These are phyloP conservation scores for Termitomyces sp. DNA, from an alignment of 768 basidiomycete species.

Conservation along the genomic window DNA sequence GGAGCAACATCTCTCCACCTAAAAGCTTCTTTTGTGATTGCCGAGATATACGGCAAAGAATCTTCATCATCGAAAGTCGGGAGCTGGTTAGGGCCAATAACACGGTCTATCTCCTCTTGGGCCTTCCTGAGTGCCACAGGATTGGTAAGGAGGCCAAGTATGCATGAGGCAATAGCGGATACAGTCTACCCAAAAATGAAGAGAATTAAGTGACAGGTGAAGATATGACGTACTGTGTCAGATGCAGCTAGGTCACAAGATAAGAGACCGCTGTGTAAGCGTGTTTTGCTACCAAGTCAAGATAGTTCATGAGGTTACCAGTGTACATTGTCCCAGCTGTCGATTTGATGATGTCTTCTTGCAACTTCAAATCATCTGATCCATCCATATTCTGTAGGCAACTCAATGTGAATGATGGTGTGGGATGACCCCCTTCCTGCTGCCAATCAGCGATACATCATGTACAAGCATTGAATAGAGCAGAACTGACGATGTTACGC, in stretches of 20 bases:
- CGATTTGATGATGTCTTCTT: conserved; percentile 17
- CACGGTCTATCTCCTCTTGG: conserved; percentile 21
- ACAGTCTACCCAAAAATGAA: conserved; percentile 18
- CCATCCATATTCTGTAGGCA: conserved; percentile 17
- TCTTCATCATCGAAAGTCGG: conserved; percentile 26
- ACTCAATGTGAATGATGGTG: conserved; percentile 18
- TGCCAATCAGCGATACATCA: no score
- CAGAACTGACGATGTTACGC: conserved; percentile 12
- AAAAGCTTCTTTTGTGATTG: conserved; percentile 28
- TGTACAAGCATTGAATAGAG: not conserved
- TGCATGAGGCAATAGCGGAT: conserved; percentile 16
- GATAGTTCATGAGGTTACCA: conserved; percentile 12
- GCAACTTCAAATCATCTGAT: conserved; percentile 6
- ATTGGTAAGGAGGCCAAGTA: conserved; percentile 26
- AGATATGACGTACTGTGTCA: conserved; percentile 10
- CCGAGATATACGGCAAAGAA: conserved; percentile 28
- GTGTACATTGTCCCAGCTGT: conserved; percentile 23
- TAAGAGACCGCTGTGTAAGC: no score
- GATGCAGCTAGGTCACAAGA: conserved; percentile 17
- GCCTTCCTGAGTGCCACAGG: conserved; percentile 24
- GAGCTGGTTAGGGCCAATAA: conserved; percentile 23
- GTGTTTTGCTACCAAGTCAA: no score
- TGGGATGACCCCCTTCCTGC: conserved; percentile 16
- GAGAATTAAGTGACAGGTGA: not conserved
- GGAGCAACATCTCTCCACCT: conserved; percentile 23